Percentiles rank a stretch among this genome's conserved stretches.
These are phyloP conservation scores for Arachis monticola DNA, from an alignment of 331 rosid genomes.

Conservation along the genomic window DNA sequence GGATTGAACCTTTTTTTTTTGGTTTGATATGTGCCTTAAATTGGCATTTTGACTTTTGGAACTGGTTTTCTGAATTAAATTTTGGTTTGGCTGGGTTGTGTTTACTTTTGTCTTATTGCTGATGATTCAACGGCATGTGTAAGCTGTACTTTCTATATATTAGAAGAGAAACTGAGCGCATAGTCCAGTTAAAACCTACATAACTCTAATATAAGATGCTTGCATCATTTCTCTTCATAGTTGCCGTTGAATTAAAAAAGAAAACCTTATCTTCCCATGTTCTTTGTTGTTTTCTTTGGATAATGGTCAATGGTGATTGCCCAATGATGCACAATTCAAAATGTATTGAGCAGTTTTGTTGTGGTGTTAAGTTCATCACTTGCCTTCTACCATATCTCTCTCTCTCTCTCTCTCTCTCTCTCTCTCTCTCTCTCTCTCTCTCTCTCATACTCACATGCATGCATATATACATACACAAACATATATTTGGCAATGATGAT, in stretches of 20 bases:
- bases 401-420: not conserved
- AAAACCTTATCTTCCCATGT: too few species aligned
- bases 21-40: too few species aligned
- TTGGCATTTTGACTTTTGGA: too few species aligned
- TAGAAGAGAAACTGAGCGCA: too few species aligned
- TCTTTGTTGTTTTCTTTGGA: not conserved
- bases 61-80: too few species aligned
- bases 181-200: too few species aligned
- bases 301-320: not conserved
- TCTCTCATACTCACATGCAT: not conserved
- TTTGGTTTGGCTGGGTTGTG: too few species aligned
- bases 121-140: too few species aligned
- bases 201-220: too few species aligned
- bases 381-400: not conserved
- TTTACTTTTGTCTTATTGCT: too few species aligned
- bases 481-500: not conserved
- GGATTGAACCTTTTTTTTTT: too few species aligned
- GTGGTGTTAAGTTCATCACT: not conserved
- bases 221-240: not conserved
- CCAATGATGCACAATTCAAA: constrained; percentile 46
- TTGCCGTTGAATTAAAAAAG: not conserved
- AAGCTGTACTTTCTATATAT: not conserved
- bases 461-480: not conserved
- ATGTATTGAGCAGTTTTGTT: constrained; percentile 31
- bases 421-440: not conserved